Conservation (phyloP, 306 rosid genomes). For the Inga laurina region DNA sequence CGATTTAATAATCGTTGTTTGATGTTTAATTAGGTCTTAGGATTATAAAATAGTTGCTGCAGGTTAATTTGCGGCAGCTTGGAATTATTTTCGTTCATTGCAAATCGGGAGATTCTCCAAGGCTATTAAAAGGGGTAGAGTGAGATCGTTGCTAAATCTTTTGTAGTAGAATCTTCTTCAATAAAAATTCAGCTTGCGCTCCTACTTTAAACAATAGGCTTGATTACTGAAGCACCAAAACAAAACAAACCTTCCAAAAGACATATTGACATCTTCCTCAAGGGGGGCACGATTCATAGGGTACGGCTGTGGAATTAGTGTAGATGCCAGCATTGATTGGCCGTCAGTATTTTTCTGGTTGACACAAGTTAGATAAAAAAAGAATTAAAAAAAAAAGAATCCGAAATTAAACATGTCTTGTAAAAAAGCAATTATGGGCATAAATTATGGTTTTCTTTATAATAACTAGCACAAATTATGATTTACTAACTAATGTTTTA, state of each 20-base stretch:
- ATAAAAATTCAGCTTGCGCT: background rate
- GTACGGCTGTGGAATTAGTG: constrained; percentile 88
- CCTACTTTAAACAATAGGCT: background rate
- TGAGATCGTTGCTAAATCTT: background rate
- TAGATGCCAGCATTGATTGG: constrained; percentile 87
- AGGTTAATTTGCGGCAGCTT: background rate
- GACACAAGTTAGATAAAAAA: constrained; percentile 29
- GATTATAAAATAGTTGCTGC: background rate
- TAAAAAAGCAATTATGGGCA: background rate
- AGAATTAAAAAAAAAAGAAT: background rate
- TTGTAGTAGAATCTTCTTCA: background rate
- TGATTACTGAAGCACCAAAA: constrained; percentile 24
- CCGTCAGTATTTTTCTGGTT: constrained; percentile 83
- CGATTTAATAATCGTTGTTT: background rate
- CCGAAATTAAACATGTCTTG: background rate
- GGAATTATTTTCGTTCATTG: background rate
- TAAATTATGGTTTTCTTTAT: background rate
- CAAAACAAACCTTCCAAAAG: constrained; percentile 89
- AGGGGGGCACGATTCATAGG: constrained; percentile 63
- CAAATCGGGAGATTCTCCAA: background rate
- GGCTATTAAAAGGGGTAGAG: background rate
- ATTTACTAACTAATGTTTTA: background rate
- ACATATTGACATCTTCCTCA: constrained; percentile 90
- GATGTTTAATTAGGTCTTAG: background rate
- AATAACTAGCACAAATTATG: background rate